phyloP scores from a whole-genome alignment of 768 basidiomycete species.

The Phlebiopsis gigantea region DNA sequence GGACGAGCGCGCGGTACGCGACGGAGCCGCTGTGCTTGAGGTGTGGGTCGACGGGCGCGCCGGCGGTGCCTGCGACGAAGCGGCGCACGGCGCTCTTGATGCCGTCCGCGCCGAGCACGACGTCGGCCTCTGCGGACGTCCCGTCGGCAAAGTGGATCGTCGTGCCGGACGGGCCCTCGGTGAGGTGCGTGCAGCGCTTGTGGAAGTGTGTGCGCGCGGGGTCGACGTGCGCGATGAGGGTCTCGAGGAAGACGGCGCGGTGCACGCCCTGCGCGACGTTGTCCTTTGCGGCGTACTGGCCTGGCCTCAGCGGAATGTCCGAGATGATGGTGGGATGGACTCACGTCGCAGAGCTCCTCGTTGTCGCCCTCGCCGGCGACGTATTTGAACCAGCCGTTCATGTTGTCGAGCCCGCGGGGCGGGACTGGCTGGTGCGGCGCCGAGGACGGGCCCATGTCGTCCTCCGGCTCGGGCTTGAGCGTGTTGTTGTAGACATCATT shows the following conservation, averaged over 20 bases:
- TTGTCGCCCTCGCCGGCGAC: not conserved
- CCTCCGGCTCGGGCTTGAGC: not conserved
- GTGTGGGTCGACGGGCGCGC: conserved; percentile 1
- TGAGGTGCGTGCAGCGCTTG: conserved; percentile 36
- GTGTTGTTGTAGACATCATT: not conserved
- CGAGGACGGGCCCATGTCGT: not conserved
- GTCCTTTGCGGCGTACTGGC: not conserved
- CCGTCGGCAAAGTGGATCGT: conserved; percentile 35
- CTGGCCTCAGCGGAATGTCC: not conserved
- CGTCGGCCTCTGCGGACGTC: conserved; percentile 38
- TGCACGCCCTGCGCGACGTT: not conserved
- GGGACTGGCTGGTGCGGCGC: not conserved
- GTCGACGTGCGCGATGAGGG: conserved; percentile 38
- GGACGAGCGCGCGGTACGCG: conserved; percentile 46
- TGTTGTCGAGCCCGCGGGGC: not conserved
- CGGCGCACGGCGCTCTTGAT: conserved; percentile 33
- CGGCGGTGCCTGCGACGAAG: conserved; percentile 28
- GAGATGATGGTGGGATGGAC: not conserved
- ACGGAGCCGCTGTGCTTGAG: conserved; percentile 40
- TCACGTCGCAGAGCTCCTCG: conserved; percentile 5
- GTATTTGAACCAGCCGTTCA: not conserved
- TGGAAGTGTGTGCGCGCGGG: conserved; percentile 40
- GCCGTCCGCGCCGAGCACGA: conserved; percentile 41
- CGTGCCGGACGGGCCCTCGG: conserved; percentile 8
- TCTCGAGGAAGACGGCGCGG: conserved; percentile 37